Evolutionary conservation across 805 yeast genomes (phyloP), one percentile per base, ranked within the genome.

Genomic region (Teunomyces barrocoloradensis): DNA sequence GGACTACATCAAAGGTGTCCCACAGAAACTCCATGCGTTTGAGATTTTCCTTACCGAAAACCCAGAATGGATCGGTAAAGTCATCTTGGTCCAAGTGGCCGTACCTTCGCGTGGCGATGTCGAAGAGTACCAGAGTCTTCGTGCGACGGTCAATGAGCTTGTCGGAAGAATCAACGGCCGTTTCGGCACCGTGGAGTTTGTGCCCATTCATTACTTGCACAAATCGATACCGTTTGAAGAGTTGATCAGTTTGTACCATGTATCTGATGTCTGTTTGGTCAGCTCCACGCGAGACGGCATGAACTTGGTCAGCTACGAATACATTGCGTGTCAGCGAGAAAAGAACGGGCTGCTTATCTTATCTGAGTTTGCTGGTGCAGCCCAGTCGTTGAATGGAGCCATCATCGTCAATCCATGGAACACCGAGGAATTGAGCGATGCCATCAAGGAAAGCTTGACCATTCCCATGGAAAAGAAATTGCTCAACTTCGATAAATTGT

Each of bases 331-430:
- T 62, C 99, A 94, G 68, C 79, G 83, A 52, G 84, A 84, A 41
- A 82, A 82, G 51, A 84, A 89, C 53, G 99, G 99, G 6, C 82
- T 90, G 3, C 75, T 94, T 56, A 87, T 94, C 42, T 66, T 94
- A 52, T 85, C 96, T 36, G 99, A 94, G 69, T 94, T 94, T 70
- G 94, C 99, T 0, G 99, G 99, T 42, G 99, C 99, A n/a, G 98
- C 99, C 0, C 99, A 94, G 69, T 87, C 96, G 1, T 74, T 94
- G 53, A 92, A 94, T 61, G 99, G 99, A 20, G 90, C 96, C 1
- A 65, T 92, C 11, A 82, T 94, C 49, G 96, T 94, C 17, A 94
- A 94, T 61, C 99, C 99, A 3, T 94, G 99, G 99, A 94, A 92
- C 64, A 92, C 91, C 18, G 99, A 94, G 56, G 99, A 94, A 56